Conservation (phyloP, 768 basidiomycete species). For the Lentinula edodes region DNA sequence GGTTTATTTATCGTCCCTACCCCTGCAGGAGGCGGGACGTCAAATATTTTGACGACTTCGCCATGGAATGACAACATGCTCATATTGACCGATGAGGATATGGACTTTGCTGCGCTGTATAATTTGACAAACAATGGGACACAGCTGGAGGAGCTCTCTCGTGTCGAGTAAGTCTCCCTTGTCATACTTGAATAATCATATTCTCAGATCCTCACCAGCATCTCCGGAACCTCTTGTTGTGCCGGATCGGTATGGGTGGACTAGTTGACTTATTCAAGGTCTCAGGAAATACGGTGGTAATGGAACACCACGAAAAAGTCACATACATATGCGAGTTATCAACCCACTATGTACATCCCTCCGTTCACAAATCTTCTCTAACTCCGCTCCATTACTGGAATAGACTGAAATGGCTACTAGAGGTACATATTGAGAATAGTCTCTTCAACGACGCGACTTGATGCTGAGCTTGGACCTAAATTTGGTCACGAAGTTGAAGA, state of each 20-base stretch:
- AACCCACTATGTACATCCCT: no score
- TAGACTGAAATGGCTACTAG: no score
- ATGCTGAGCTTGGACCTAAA: no score
- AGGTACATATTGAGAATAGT: no score
- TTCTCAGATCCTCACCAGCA: background rate
- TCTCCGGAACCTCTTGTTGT: slow-evolving; percentile 1
- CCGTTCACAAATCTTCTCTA: no score
- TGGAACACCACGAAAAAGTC: no score
- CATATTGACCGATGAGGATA: slow-evolving; percentile 6
- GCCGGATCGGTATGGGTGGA: slow-evolving; percentile 5
- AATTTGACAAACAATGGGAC: background rate
- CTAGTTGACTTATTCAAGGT: background rate
- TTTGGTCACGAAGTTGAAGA: no score
- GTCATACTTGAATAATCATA: background rate
- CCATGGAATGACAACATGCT: slow-evolving; percentile 3
- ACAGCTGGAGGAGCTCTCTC: background rate
- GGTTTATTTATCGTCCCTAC: slow-evolving; percentile 6
- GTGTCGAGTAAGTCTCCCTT: background rate
- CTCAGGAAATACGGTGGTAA: no score
- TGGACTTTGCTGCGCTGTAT: slow-evolving; percentile 4
- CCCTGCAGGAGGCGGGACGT: slow-evolving; percentile 5
- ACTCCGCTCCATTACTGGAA: no score
- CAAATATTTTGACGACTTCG: slow-evolving; percentile 1
- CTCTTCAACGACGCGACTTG: no score
- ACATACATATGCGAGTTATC: no score